Conservation (phyloP, 192 early-diverging fungal genomes). For the Funneliformis mosseae region DNA sequence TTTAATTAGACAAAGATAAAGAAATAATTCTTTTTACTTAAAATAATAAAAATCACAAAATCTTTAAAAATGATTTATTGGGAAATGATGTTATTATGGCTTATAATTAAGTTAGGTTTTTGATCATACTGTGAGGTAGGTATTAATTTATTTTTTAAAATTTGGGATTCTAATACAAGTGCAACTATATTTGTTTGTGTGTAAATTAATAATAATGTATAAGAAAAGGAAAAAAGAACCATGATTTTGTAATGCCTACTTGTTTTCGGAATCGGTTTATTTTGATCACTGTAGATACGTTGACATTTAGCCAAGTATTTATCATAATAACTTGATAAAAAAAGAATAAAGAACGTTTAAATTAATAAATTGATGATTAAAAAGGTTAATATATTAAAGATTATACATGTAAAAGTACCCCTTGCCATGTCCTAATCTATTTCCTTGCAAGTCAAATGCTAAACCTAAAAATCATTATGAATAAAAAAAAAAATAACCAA, state of each 20-base stretch:
- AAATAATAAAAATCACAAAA: neutral
- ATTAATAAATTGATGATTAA: neutral
- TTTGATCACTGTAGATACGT: neutral
- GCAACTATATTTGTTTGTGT: slow-evolving; percentile 19
- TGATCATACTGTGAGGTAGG: slow-evolving; percentile 11
- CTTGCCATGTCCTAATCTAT: slow-evolving; percentile 33
- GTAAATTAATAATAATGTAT: neutral
- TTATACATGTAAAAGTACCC: slow-evolving; percentile 18
- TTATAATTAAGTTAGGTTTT: slow-evolving; percentile 25
- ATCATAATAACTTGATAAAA: slow-evolving; percentile 30
- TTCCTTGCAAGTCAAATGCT: slow-evolving; percentile 25
- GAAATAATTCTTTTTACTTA: too few species aligned
- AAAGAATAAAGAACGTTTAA: too few species aligned
- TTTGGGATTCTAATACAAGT: slow-evolving; percentile 19
- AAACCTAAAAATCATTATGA: neutral
- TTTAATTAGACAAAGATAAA: too few species aligned
- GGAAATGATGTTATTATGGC: neutral
- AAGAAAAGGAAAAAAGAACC: neutral
- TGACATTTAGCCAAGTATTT: slow-evolving; percentile 17
- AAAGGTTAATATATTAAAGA: neutral
- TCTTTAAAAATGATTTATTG: neutral
- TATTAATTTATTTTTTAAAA: slow-evolving; percentile 17
- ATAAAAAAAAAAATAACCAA: slow-evolving; percentile 16
- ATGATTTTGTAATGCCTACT: slow-evolving; percentile 6
- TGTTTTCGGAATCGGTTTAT: slow-evolving; percentile 14